A percentile compares a stretch with the other conserved stretches of the same genome.
phyloP scores from a whole-genome alignment of 306 rosid species.

The Sechiopsis laciniata region DNA sequence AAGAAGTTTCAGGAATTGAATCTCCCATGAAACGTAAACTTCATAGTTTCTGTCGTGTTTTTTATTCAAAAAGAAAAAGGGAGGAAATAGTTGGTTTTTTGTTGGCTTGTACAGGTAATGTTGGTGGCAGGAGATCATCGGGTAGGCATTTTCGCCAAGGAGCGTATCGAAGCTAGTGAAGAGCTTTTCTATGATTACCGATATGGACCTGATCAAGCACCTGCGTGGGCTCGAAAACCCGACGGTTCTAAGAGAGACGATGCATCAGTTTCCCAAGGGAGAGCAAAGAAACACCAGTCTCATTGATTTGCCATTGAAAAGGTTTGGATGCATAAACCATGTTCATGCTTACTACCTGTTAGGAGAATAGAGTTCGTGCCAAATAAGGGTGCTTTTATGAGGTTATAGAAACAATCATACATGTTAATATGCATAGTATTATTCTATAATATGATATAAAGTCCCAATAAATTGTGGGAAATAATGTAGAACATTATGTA shows the following conservation, averaged over 20 bases:
- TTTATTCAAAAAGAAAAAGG: not conserved
- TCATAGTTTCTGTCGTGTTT: slow-evolving; percentile 1
- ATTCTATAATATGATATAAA: not conserved
- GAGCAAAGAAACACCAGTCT: slow-evolving; percentile 95
- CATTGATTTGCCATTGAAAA: slow-evolving; percentile 47
- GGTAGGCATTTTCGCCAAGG: slow-evolving; percentile 94
- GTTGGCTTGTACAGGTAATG: slow-evolving; percentile 57
- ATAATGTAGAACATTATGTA: slow-evolving; percentile 1
- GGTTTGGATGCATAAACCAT: slow-evolving; percentile 26
- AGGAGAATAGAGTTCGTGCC: not conserved
- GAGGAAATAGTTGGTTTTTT: slow-evolving; percentile 20
- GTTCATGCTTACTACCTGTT: slow-evolving; percentile 9
- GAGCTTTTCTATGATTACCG: slow-evolving; percentile 95
- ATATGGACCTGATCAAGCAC: slow-evolving; percentile 84
- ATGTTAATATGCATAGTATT: slow-evolving; percentile 10
- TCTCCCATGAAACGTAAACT: not conserved
- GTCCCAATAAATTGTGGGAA: not conserved
- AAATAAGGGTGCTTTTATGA: slow-evolving; percentile 15
- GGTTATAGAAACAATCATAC: not conserved
- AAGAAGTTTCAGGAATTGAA: too few relatives aligned
- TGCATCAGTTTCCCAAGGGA: slow-evolving; percentile 59
- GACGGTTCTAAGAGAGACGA: slow-evolving; percentile 89
- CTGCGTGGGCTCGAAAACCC: slow-evolving; percentile 87
- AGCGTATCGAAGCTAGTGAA: slow-evolving; percentile 80
- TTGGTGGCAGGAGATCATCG: slow-evolving; percentile 97